These are phyloP conservation scores for Myxozyma neotropica DNA, from an alignment of 805 yeast species.

Conservation along the genomic window DNA sequence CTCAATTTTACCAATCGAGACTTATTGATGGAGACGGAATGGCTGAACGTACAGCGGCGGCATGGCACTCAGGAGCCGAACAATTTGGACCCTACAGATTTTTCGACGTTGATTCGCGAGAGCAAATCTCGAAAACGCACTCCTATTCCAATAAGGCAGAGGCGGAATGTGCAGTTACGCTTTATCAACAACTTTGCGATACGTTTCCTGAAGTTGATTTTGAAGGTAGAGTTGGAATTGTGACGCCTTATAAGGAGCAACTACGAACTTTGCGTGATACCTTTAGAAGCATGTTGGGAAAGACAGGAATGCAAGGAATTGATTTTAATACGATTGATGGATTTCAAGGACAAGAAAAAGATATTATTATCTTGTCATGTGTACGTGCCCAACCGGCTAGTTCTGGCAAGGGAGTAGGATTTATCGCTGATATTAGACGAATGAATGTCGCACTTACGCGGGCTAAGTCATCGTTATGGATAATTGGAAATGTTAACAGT, in stretches of 20 bases:
- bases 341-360: constrained; percentile 97
- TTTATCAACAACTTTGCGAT: constrained; percentile 57
- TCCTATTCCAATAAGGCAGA: constrained; percentile 75
- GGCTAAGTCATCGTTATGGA: constrained; percentile 90
- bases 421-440: constrained; percentile 86
- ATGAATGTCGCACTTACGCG: constrained; percentile 98
- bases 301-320: constrained; percentile 60
- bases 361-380: constrained; percentile 89
- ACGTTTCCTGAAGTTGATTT: constrained; percentile 57
- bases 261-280: constrained; percentile 57
- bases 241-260: constrained; percentile 95
- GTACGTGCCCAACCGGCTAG: constrained; percentile 76
- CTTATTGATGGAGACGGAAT: constrained; percentile 80
- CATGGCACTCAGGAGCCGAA: constrained; percentile 65
- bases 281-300: constrained; percentile 66
- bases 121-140: constrained; percentile 65
- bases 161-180: constrained; percentile 69
- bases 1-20: constrained; percentile 72
- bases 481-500: constrained; percentile 76
- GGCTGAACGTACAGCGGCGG: constrained; percentile 57
- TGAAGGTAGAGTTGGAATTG: constrained; percentile 78
- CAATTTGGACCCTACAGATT: constrained; percentile 76
- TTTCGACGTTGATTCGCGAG: constrained; percentile 67
- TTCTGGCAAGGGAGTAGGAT: constrained; percentile 98
- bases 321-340: constrained; percentile 97